phyloP scores from a whole-genome alignment of 208 protist genomes.

The Hexamita inflata region DNA sequence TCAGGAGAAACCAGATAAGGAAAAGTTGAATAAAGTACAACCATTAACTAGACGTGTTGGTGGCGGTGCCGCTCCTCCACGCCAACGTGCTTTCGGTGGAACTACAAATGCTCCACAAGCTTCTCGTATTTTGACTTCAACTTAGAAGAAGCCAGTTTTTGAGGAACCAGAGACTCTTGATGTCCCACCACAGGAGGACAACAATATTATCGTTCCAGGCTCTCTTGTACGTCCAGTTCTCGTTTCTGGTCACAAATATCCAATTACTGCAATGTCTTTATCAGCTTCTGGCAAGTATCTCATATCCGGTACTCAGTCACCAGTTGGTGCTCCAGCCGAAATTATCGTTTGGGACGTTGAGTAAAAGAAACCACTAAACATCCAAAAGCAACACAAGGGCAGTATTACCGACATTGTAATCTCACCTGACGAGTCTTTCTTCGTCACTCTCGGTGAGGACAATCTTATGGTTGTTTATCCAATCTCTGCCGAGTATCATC shows the following conservation, averaged over 20 bases:
- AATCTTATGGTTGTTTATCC: background rate
- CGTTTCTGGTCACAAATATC: conserved; percentile 9
- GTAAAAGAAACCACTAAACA: background rate
- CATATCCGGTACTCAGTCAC: background rate
- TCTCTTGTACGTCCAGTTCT: background rate
- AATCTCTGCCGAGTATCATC: background rate
- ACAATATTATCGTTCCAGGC: background rate
- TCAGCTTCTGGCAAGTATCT: conserved; percentile 16
- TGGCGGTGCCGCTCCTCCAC: background rate
- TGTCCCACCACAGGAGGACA: background rate
- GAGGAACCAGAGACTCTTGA: no score
- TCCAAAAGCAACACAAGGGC: background rate
- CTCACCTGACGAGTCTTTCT: background rate
- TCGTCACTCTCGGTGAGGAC: conserved; percentile 19
- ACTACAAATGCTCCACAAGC: no score
- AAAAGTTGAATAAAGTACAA: background rate
- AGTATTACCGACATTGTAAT: conserved; percentile 12
- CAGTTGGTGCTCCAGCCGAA: background rate
- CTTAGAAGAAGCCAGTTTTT: background rate
- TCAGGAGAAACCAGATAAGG: background rate
- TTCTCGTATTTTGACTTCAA: background rate
- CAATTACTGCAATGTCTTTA: background rate
- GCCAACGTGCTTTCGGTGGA: conserved; percentile 9
- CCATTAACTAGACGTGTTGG: background rate
- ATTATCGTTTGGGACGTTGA: conserved; percentile 21